Base-by-base conservation (phyloP, 176 grass and related monocot species). In the Oryza nivara region DNA sequence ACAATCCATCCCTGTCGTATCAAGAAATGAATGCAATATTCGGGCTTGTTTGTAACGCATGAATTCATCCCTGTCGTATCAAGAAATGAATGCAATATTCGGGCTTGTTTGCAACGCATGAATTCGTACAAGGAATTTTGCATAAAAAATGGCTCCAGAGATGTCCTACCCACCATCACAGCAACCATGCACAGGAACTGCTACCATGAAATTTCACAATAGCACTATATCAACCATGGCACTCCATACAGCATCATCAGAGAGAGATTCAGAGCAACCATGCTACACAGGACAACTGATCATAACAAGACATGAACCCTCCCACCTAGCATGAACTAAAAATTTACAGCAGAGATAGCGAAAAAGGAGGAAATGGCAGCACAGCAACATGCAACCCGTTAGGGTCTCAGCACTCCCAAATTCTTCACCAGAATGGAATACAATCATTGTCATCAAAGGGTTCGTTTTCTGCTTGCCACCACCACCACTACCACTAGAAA, bases 381-480 rank as follows among this genome's bases (percentile, higher is more conserved):
- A 54, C 67, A 71, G 41, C 67, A 65, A 13, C 82, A 76, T 52
- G 26, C 65, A 67, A 79, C 58, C 58, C 20, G 9, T 12, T 26
- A 43, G 23, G 41, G 15, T 63, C 74, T 81, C 80, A 38, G 9
- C 47, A 80, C 77, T 70, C 19, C 45, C 54, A 25, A 73, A 51
- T 68, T 58, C 76, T 85, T 68, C 84, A 68, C 74, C 67, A 11
- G 66, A 87, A 81, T 70, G 61, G 83, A 85, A 47, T 72, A 38
- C 60, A 67, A 51, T 65, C 80, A 73, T 65, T 19, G 4, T 22
- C 56, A 11, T 63, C 56, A 61, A 56, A 56, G 52, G 72, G 68
- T 89, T 73, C 71, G 70, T 75, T 88, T 75, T 88, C 75, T 87
- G 84, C 76, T 76, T 70, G 76, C 80, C 83, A 91, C 25, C 19